A percentile compares a stretch with the other conserved stretches of the same genome.
Conservation (phyloP, 805 yeast species). For the Starmerella vitae region DNA sequence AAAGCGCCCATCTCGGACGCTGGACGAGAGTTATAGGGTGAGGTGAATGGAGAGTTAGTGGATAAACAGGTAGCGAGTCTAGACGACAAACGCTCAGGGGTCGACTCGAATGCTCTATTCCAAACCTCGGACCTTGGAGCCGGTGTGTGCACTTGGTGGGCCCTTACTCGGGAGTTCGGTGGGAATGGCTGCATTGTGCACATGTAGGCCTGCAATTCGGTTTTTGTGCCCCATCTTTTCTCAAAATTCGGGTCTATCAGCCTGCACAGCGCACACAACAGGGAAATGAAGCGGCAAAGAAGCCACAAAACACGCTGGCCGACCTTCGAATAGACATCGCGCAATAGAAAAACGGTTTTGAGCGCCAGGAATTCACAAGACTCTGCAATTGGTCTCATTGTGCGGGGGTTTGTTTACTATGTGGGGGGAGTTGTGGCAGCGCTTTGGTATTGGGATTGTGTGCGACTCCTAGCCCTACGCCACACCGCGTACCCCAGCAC, state of each 20-base stretch:
- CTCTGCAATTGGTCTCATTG: neutral
- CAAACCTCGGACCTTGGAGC: neutral
- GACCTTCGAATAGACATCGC: neutral
- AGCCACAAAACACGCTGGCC: neutral
- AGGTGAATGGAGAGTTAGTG: neutral
- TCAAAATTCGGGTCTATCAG: slow-evolving; percentile 2
- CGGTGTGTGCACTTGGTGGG: neutral
- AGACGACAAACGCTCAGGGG: neutral
- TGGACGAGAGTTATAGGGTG: neutral
- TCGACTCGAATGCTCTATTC: slow-evolving; percentile 1
- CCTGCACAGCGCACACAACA: neutral
- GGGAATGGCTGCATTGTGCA: slow-evolving; percentile 3
- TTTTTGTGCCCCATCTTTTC: slow-evolving; percentile 8
- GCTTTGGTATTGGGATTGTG: neutral
- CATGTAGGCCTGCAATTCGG: slow-evolving; percentile 3
- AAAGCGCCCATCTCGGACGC: too few relatives aligned
- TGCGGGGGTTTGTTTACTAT: neutral
- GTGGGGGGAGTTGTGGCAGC: neutral
- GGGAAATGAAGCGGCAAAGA: neutral
- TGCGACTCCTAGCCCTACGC: neutral
- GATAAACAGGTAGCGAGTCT: neutral
- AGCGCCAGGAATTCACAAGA: neutral
- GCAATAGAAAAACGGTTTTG: neutral
- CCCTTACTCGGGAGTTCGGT: neutral
- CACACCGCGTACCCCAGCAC: neutral